Conservation (phyloP, 306 rosid species). For the Urtica urens region DNA sequence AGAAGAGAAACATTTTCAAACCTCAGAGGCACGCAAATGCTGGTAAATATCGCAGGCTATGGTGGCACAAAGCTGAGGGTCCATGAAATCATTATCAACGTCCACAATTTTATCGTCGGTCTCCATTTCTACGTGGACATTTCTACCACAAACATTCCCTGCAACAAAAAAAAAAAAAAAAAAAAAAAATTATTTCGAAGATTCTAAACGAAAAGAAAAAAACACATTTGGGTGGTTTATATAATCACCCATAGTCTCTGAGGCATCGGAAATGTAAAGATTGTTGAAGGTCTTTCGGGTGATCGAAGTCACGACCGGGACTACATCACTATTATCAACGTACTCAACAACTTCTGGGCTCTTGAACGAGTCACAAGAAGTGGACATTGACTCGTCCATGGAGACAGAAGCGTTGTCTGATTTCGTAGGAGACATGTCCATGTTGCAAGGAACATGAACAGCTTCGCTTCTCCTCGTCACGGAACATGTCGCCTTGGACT, state of each 20-base stretch:
- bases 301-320: constrained; percentile 46
- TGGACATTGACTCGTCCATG: constrained; percentile 75
- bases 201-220: neutral
- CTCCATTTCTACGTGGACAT: constrained; percentile 46
- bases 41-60: constrained; percentile 93
- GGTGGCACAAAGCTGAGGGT: constrained; percentile 83
- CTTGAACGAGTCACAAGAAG: constrained; percentile 72
- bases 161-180: constrained; percentile 14
- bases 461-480: constrained; percentile 25
- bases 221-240: neutral
- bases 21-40: constrained; percentile 91
- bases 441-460: constrained; percentile 22
- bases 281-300: constrained; percentile 58
- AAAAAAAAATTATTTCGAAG: neutral
- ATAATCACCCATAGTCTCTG: constrained; percentile 37
- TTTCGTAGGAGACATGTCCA: constrained; percentile 70
- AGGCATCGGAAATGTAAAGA: constrained; percentile 54
- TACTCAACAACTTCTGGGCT: constrained; percentile 84
- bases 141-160: constrained; percentile 59
- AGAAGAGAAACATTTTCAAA: constrained; percentile 14
- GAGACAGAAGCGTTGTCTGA: constrained; percentile 74
- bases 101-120: constrained; percentile 38
- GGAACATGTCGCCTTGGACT: constrained; percentile 27
- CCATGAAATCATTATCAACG: constrained; percentile 53
- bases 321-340: constrained; percentile 56